Conservation (phyloP, 192 early-diverging fungal species). For the Coemansia sp. region DNA sequence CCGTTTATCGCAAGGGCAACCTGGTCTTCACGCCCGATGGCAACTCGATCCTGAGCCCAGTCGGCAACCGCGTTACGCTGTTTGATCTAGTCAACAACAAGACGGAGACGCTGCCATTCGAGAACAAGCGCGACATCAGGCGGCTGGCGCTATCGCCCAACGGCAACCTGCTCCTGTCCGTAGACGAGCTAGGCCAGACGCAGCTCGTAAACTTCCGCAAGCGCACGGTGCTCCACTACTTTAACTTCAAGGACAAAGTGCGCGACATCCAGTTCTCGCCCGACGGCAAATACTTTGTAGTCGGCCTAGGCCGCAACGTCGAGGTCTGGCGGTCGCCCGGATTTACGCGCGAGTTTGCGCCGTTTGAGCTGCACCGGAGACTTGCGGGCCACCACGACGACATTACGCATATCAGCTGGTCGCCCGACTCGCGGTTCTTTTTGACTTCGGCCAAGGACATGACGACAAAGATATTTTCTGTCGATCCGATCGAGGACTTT, state of each 20-base stretch:
- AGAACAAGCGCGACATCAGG: constrained; percentile 90
- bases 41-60: constrained; percentile 90
- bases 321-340: constrained; percentile 95
- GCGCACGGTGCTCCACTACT: constrained; percentile 83
- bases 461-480: constrained; percentile 41
- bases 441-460: constrained; percentile 52
- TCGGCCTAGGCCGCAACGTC: constrained; percentile 81
- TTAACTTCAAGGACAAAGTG: constrained; percentile 85
- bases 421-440: constrained; percentile 76
- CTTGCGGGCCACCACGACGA: constrained; percentile 88
- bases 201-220: constrained; percentile 86
- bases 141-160: constrained; percentile 90
- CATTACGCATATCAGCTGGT: constrained; percentile 83
- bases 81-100: constrained; percentile 97
- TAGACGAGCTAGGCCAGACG: constrained; percentile 93
- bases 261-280: constrained; percentile 91
- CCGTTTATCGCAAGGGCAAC: constrained; percentile 97
- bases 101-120: constrained; percentile 90
- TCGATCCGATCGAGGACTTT: constrained; percentile 74
- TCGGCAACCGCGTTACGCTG: constrained; percentile 94
- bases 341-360: constrained; percentile 88
- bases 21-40: constrained; percentile 94
- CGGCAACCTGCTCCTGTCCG: constrained; percentile 82
- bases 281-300: constrained; percentile 86
- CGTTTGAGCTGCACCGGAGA: constrained; percentile 83